phyloP scores from a whole-genome alignment of 2,329 filamentous ascomycete species.

The Penicillium sp. region DNA sequence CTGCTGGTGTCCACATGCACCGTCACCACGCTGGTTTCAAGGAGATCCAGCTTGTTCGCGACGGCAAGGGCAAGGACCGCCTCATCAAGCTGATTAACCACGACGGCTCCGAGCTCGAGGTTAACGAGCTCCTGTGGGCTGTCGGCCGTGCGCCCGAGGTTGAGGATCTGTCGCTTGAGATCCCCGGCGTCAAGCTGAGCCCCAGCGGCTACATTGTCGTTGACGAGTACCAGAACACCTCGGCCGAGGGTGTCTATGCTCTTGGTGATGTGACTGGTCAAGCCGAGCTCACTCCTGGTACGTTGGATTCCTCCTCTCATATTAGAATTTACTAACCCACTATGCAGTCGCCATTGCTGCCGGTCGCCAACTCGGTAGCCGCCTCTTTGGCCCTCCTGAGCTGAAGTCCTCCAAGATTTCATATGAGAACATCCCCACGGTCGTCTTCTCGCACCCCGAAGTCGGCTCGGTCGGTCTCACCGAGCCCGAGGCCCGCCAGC shows the following conservation, averaged over 20 bases:
- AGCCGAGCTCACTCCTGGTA: slow-evolving; percentile 49
- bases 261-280: slow-evolving; percentile 51
- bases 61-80: slow-evolving; percentile 47
- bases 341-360: slow-evolving; percentile 48
- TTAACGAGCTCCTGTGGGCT: slow-evolving; percentile 51
- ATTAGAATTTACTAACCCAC: background rate
- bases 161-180: slow-evolving; percentile 40
- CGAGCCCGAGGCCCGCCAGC: slow-evolving; percentile 46
- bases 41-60: slow-evolving; percentile 44
- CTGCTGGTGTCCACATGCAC: slow-evolving; percentile 47
- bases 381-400: slow-evolving; percentile 47
- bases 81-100: slow-evolving; percentile 43
- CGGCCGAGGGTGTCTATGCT: slow-evolving; percentile 46
- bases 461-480: slow-evolving; percentile 49
- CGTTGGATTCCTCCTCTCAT: background rate
- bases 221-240: slow-evolving; percentile 51
- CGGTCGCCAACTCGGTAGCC: slow-evolving; percentile 48
- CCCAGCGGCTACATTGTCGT: slow-evolving; percentile 42
- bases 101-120: slow-evolving; percentile 43
- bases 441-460: slow-evolving; percentile 52
- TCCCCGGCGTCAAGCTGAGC: slow-evolving; percentile 41
- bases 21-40: slow-evolving; percentile 46
- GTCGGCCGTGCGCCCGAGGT: slow-evolving; percentile 47
- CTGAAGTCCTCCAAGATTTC: slow-evolving; percentile 43
- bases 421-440: slow-evolving; percentile 51